Conservation (phyloP, 2,329 filamentous ascomycete species). For the Neofusicoccum sp. region DNA sequence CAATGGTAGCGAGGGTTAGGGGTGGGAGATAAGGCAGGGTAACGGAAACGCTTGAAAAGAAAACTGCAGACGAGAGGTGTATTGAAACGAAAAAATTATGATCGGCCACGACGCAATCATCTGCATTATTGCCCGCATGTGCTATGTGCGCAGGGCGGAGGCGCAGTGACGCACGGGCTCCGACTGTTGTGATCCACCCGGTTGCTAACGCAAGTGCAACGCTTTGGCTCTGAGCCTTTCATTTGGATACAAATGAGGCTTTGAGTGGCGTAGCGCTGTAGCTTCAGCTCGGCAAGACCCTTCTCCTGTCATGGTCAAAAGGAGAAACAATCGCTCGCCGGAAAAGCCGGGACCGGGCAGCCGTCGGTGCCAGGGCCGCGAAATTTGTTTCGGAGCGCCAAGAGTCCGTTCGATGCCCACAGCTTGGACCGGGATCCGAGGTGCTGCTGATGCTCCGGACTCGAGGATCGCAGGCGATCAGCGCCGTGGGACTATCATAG, state of each 20-base stretch:
- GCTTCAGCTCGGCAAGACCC: not conserved
- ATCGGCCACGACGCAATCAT: constrained; percentile 1
- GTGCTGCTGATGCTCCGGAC: not conserved
- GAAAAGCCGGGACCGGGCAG: not conserved
- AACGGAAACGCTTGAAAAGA: constrained; percentile 1
- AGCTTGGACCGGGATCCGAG: not conserved
- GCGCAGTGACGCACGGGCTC: not conserved
- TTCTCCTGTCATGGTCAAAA: not conserved
- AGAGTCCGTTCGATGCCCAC: not conserved
- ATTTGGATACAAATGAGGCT: not conserved
- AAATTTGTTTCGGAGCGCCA: not conserved
- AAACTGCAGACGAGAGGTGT: not conserved
- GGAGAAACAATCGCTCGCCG: not conserved
- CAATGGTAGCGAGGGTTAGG: not conserved
- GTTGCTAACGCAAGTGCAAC: not conserved
- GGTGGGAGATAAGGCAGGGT: not conserved
- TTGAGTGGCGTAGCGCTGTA: not conserved
- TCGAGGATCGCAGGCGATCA: not conserved
- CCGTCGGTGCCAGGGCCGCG: not conserved
- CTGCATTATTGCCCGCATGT: not conserved
- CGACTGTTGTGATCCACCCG: not conserved
- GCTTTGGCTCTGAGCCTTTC: not conserved
- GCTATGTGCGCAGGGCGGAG: not conserved
- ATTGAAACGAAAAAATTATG: constrained; percentile 2
- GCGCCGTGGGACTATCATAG: constrained; percentile 45